Evolutionary conservation across 1,139 yeast species (phyloP), one percentile per base, ranked within the genome.

Genomic region (Kodamaea derodonti): DNA sequence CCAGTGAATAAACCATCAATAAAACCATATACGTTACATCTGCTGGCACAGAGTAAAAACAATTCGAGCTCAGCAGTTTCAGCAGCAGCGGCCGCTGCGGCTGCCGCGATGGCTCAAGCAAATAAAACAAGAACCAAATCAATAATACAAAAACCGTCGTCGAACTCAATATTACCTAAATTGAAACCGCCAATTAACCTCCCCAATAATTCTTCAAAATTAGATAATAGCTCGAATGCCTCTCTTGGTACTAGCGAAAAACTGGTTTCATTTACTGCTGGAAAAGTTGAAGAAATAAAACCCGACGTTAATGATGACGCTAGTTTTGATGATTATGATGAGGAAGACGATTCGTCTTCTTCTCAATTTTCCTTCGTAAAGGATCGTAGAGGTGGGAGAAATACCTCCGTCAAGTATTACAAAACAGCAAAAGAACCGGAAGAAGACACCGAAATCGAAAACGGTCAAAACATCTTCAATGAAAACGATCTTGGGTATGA

Each of bases 401-500:
- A 79, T 41, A 69, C 80, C 0, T 78, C 84, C 0, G 73, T 78
- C 9, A 76, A 78, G 46, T 80, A 79, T 47, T 79, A 80, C 45
- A 75, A 75, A 39, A 72, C 61, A 1, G 54, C 49, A 15, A 33
- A 59, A 50, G 35, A 34, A 15, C 36, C 48, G 13, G 51, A 54
- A n/a, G 34, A 37, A 4, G 39, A 42, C 12, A 9, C 6, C 9
- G 39, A 37, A 12, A 32, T 33, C 3, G 39, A 29, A 11, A 24
- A 29, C 16, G 30, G 20, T 20, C 42, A 42, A 45, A 56, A 57
- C 24, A 46, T 48, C 1, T 60, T 59, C 32, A 45, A 43, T 30
- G 60, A 58, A 20, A 43, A 56, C 12, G 72, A 66, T 40, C 44
- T 62, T 31, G 68, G 62, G 3, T 55, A 60, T 32, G 72, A 64